Base-by-base conservation (phyloP, 306 rosid species). In the Cucurbita maxima region DNA sequence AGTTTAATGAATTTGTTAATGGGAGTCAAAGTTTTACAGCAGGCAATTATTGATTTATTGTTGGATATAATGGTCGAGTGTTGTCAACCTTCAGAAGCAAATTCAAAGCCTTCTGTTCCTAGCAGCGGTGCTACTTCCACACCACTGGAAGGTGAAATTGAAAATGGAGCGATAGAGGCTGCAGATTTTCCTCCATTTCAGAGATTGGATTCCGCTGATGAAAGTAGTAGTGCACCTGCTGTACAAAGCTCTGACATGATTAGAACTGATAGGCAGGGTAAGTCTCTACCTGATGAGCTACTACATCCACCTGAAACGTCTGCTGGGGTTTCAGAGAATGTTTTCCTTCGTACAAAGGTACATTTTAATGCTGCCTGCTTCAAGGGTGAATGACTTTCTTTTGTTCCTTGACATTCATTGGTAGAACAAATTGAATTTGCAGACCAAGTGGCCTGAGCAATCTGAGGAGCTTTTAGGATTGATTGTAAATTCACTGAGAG, bases 11-110 rank as follows among this genome's bases (percentile, higher is more conserved):
- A 89, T 85, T 85, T 95, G 84, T 86, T 95, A 64, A 95, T 95
- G 99, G 99, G 99, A 80, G 99, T 95, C 66, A 91, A 89, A 82
- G 99, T 95, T 51, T 80, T 95, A 80, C 99, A 95, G 87, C 97
- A 89, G 81, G 99, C 97, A 57, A 89, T 95, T 82, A 84, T 95
- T 83, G 99, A 95, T 83, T 88, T 95, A 76, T 92, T 95, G 76
- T 78, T 95, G 83, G 99, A 95, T 87, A 95, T 91, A 85, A 95
- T 95, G 99, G 97, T 95, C 3, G 96, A 91, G 77, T 95, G 99
- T 82, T 95, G 99, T 82, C 97, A 91, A 80, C 97, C 97, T 76
- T 84, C 97, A n/a, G 92, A 95, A 67, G 76, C 81, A 71, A 86
- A 83, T 86, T 81, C 81, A 30, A 91, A 95, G 77, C 85, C 86